Evolutionary conservation across 2,329 filamentous ascomycete species (phyloP).

Genomic region (Incumbomyces delicatus): DNA sequence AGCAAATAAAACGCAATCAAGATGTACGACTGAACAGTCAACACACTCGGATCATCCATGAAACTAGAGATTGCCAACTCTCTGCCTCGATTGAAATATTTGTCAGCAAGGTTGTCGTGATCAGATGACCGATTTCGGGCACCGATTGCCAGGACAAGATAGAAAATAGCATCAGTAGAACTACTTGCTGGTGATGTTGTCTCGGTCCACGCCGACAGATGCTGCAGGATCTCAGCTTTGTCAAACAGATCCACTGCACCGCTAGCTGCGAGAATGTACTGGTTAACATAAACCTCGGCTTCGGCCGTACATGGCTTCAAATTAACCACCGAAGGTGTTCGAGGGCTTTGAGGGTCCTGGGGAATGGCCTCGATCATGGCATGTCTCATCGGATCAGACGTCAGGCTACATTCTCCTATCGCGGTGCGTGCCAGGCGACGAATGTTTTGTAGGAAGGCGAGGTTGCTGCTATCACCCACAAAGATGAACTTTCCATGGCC

Average conservation of each 20-base stretch:
- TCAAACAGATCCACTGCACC: conserved; percentile 42
- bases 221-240: conserved; percentile 32
- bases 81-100: conserved; percentile 39
- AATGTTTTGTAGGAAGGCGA: conserved; percentile 45
- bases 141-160: conserved; percentile 43
- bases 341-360: conserved; percentile 8
- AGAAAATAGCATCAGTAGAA: conserved; percentile 39
- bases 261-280: conserved; percentile 38
- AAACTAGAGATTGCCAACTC: conserved; percentile 38
- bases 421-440: conserved; percentile 40
- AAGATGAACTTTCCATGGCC: conserved; percentile 46
- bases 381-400: conserved; percentile 32
- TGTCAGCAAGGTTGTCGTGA: conserved; percentile 34
- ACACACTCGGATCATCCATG: conserved; percentile 39
- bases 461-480: conserved; percentile 44
- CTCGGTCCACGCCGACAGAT: conserved; percentile 30
- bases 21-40: conserved; percentile 43
- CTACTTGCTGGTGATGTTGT: conserved; percentile 25
- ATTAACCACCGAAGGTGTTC: not conserved
- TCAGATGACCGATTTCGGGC: conserved; percentile 31
- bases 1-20: conserved; percentile 45
- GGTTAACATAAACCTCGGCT: conserved; percentile 32
- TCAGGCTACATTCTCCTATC: conserved; percentile 34
- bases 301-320: conserved; percentile 29
- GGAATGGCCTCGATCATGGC: conserved; percentile 30